These are phyloP conservation scores for apple (Malus domestica) DNA, from an alignment of 306 rosid species.

Conservation along the genomic window DNA sequence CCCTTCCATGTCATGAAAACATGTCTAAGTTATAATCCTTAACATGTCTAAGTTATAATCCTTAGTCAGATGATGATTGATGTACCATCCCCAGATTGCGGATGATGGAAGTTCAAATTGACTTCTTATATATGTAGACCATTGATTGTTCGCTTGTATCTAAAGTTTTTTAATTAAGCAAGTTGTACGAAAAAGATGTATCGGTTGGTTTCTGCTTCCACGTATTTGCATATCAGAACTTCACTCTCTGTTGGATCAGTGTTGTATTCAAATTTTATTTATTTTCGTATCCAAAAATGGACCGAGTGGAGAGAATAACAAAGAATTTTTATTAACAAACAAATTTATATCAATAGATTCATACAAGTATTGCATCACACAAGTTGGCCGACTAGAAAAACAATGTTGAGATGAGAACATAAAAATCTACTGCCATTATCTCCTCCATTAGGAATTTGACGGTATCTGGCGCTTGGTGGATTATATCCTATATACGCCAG, in stretches of 20 bases:
- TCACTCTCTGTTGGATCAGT: neutral
- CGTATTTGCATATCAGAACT: neutral
- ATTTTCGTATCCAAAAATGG: neutral
- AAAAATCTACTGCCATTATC: neutral
- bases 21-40: too few relatives aligned
- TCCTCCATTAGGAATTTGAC: neutral
- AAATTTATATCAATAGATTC: neutral
- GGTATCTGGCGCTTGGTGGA: neutral
- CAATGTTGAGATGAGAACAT: neutral
- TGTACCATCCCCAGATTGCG: neutral
- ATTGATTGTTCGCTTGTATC: neutral
- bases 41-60: neutral
- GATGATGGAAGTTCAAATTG: neutral
- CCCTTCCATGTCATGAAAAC: slow-evolving; percentile 16
- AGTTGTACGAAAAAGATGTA: neutral
- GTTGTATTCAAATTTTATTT: neutral
- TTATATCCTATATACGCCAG: slow-evolving; percentile 69
- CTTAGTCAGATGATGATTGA: neutral
- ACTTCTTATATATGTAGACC: neutral
- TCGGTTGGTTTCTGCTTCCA: neutral
- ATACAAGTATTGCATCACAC: slow-evolving; percentile 22
- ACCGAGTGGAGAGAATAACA: neutral
- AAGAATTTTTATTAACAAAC: neutral
- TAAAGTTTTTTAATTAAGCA: neutral
- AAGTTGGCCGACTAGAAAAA: neutral